phyloP scores from a whole-genome alignment of 2,329 filamentous ascomycete genomes.

The Hymenoscyphus salicellus region DNA sequence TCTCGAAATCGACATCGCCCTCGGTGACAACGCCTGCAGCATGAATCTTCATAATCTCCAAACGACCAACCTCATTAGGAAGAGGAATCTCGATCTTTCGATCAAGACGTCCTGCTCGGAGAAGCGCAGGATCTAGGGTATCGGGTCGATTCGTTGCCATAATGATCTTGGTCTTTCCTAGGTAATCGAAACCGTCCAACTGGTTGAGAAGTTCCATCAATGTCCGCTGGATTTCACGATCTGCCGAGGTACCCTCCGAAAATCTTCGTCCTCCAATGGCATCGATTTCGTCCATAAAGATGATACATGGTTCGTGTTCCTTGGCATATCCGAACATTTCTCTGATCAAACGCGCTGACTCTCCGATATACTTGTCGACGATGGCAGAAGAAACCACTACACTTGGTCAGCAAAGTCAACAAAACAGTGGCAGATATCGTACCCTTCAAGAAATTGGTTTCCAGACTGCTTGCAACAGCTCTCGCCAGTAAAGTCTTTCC shows the following conservation, averaged over 20 bases:
- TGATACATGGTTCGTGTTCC: slow-evolving; percentile 98
- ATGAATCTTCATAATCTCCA: slow-evolving; percentile 99
- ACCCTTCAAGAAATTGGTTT: slow-evolving; percentile 99
- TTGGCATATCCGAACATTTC: slow-evolving; percentile 99
- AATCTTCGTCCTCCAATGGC: slow-evolving; percentile 96
- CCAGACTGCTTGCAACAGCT: slow-evolving; percentile 91
- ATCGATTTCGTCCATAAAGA: slow-evolving; percentile 99
- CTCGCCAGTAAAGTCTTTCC: slow-evolving; percentile 93
- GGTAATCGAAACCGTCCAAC: slow-evolving; percentile 97
- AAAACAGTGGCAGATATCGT: slow-evolving; percentile 30
- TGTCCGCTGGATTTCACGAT: slow-evolving; percentile 96
- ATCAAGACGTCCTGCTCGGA: slow-evolving; percentile 90
- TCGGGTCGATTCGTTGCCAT: slow-evolving; percentile 99
- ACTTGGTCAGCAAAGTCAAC: slow-evolving; percentile 21
- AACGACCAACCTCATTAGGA: slow-evolving; percentile 90
- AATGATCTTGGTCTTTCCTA: slow-evolving; percentile 99
- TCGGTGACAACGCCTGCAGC: slow-evolving; percentile 80
- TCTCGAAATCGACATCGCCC: slow-evolving; percentile 97
- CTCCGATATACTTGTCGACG: slow-evolving; percentile 99
- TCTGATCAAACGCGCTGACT: slow-evolving; percentile 92
- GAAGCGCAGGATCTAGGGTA: slow-evolving; percentile 87
- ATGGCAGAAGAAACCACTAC: slow-evolving; percentile 96
- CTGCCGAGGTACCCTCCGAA: slow-evolving; percentile 93
- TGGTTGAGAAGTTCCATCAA: slow-evolving; percentile 99
- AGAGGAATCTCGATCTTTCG: slow-evolving; percentile 97